A percentile compares a stretch with the other conserved stretches of the same genome.
Evolutionary conservation across 805 yeast species (phyloP).

Genomic region (Torulaspora maleeae): DNA sequence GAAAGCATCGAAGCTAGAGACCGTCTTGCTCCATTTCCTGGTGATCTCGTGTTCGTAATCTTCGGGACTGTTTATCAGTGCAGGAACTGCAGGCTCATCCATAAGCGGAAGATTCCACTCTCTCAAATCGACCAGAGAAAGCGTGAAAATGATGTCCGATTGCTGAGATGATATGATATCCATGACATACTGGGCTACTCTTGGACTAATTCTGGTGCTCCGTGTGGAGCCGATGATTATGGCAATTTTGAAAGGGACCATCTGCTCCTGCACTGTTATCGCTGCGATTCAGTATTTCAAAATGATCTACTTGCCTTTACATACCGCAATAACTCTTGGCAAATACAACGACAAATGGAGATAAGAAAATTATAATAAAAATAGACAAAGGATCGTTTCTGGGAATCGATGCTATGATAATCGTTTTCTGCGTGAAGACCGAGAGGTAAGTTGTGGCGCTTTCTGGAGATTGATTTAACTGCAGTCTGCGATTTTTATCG

Average conservation of each 20-base stretch:
- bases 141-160: neutral
- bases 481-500: too few relatives aligned
- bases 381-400: too few relatives aligned
- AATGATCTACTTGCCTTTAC: too few relatives aligned
- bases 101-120: conserved; percentile 31
- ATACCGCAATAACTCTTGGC: too few relatives aligned
- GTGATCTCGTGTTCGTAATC: conserved; percentile 28
- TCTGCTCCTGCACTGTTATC: neutral
- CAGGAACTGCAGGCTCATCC: conserved; percentile 33
- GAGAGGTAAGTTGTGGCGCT: too few relatives aligned
- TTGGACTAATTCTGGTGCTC: conserved; percentile 17
- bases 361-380: too few relatives aligned
- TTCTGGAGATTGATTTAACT: too few relatives aligned
- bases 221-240: conserved; percentile 19
- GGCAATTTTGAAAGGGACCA: conserved; percentile 11
- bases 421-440: too few relatives aligned
- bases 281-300: too few relatives aligned
- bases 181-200: conserved; percentile 16
- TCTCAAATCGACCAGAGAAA: conserved; percentile 11
- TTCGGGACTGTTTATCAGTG: conserved; percentile 14
- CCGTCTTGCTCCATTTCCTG: conserved; percentile 28
- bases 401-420: too few relatives aligned
- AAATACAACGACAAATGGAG: too few relatives aligned
- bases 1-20: conserved; percentile 26
- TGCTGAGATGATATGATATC: conserved; percentile 6